phyloP scores from a whole-genome alignment of 768 basidiomycete species.

The Lactarius hatsudake region DNA sequence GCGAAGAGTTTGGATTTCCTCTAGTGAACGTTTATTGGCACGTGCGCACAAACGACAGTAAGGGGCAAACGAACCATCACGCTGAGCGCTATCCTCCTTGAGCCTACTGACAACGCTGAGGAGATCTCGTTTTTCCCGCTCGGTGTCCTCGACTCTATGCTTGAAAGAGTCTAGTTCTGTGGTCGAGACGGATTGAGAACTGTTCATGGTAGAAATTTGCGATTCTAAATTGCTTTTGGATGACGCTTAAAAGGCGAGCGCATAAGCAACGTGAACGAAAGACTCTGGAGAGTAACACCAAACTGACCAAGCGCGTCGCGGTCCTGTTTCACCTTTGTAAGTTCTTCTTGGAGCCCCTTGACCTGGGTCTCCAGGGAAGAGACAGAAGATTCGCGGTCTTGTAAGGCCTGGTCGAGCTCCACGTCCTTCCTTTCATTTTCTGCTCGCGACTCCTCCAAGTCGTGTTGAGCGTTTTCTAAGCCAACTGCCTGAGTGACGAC shows the following conservation, averaged over 20 bases:
- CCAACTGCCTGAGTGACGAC: constrained; percentile 56
- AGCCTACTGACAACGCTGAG: constrained; percentile 78
- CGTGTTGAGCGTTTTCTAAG: constrained; percentile 53
- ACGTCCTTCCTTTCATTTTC: constrained; percentile 70
- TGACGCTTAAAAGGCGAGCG: constrained; percentile 36
- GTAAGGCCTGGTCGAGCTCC: constrained; percentile 80
- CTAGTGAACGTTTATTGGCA: constrained; percentile 35
- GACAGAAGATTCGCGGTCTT: constrained; percentile 65
- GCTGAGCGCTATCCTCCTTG: constrained; percentile 69
- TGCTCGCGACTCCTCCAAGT: constrained; percentile 69
- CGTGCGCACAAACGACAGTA: neutral
- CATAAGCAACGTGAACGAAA: constrained; percentile 26
- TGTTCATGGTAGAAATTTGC: constrained; percentile 55
- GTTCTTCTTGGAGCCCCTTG: constrained; percentile 53
- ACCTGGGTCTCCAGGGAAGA: constrained; percentile 55
- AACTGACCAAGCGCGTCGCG: constrained; percentile 63
- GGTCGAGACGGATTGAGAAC: constrained; percentile 60
- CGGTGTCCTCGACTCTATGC: constrained; percentile 65
- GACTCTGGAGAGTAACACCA: constrained; percentile 5
- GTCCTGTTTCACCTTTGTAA: constrained; percentile 55
- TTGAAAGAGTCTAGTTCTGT: constrained; percentile 57
- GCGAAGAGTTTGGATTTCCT: constrained; percentile 70
- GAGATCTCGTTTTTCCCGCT: constrained; percentile 89
- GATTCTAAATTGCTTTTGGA: constrained; percentile 49
- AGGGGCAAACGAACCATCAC: constrained; percentile 57